These are phyloP conservation scores for Cryptomeria japonica DNA, from an alignment of 75 land plant species.

Conservation along the genomic window DNA sequence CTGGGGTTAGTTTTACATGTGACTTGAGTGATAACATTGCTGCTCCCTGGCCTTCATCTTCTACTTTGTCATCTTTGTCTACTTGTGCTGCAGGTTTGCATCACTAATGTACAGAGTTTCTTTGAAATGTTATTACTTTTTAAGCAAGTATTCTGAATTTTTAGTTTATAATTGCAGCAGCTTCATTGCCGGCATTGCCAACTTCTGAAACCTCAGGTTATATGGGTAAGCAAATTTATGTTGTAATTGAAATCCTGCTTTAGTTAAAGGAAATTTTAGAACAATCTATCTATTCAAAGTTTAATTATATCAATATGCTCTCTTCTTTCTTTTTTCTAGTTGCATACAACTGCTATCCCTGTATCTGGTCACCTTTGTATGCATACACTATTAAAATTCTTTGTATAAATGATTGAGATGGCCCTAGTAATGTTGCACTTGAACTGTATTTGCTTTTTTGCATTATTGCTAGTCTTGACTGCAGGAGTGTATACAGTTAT, in stretches of 20 bases:
- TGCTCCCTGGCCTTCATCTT: conserved; percentile 91
- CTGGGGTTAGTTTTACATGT: conserved; percentile 84
- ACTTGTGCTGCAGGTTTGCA: conserved; percentile 75
- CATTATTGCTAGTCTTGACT: not conserved
- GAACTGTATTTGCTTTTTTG: not conserved
- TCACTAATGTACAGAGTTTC: not conserved
- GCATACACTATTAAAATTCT: not conserved
- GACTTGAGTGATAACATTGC: conserved; percentile 92
- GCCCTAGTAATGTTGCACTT: not conserved
- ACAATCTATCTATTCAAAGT: not conserved
- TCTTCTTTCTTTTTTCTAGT: not conserved
- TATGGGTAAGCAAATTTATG: conserved; percentile 22
- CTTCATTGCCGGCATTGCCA: conserved; percentile 64
- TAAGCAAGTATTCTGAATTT: not conserved
- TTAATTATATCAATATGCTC: not conserved
- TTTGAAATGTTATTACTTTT: not conserved
- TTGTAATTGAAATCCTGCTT: conserved; percentile 2
- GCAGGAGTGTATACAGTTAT: not conserved
- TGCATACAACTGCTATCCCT: not conserved
- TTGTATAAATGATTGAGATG: not conserved
- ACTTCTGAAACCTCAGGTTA: conserved; percentile 27
- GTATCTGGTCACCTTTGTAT: not conserved
- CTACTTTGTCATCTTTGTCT: conserved; percentile 62
- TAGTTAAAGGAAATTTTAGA: not conserved
- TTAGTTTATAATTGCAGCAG: conserved; percentile 31